Base-by-base conservation (phyloP, 208 protist species). In the Leishmania tropica region DNA sequence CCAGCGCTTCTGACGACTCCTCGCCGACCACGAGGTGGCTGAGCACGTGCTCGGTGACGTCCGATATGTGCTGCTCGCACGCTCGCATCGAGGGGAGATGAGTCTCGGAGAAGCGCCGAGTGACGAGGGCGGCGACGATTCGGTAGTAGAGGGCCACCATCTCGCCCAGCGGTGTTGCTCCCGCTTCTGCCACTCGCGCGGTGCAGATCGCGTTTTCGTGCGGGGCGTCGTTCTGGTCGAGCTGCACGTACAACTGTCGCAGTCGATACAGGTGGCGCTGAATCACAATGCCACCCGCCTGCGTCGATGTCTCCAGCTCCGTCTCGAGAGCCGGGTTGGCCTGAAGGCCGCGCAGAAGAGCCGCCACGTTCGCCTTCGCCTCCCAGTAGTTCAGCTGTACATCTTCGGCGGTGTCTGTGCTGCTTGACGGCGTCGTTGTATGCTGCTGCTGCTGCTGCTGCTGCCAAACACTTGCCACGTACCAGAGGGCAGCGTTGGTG, bases 61-160 rank as follows among this genome's bases (percentile, higher is more conserved):
- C 48, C 0, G 71, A 24, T 13, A 85, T 78, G 58, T 35, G 76
- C 24, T 81, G 70, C 71, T 85, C 81, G 48, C 54, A 77, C 67
- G 76, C 76, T 15, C 11, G 37, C 76, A 85, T 76, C 17, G 81
- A 85, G 31, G 81, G 81, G 24, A 85, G 67, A 51, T 85, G 81
- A 35, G 28, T 28, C 1, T 37, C 76, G 13, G 76, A 85, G 76
- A 85, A 85, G 70, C 71, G 86, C 54, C 65, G 42, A 37, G 79
- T 64, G 4, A 89, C 86, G 28, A 86, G 56, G 7, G 80, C 74
- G 15, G 86, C 74, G 31, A 89, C 86, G n/a, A 89, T 58, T 45
- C 86, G 86, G 73, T 87, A 70, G 62, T 89, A 89, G 6, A 89
- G 75, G 7, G 51, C 7, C 21, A 68, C 37, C 76, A 89, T 89